Base-by-base conservation (phyloP, 768 basidiomycete species). In the Pisolithus marmoratus region DNA sequence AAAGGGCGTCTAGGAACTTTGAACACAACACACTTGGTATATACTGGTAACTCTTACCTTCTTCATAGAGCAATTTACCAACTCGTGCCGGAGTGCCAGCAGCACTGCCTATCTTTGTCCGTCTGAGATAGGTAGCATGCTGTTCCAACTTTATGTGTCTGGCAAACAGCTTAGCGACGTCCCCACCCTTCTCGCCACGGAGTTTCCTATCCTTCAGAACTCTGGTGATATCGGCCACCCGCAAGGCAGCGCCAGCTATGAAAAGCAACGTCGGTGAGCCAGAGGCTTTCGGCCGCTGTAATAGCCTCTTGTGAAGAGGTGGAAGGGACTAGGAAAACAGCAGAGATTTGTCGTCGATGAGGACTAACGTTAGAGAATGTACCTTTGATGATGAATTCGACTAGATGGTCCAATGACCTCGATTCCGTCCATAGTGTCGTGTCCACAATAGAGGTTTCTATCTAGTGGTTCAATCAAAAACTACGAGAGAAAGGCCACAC, bases 101-200 rank as follows among this genome's bases (percentile, higher is more conserved):
- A 19, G 92, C 95, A 38, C 87, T 78, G 20, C 86, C 87, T 43
- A 97, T 80, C 65, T 86, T 90, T n/a, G 92, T 94, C 58, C 82
- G 78, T 62, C 79, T 77, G 61, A 98, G 76, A 71, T 93, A 90
- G 15, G 81, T 74, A 61, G 88, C 81, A 67, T 98, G 94, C 52
- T 94, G 90, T 46, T 85, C 74, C 38, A 94, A 74, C 70, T 94
- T 96, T 71, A 95, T 84, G 65, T 98, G 94, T 68, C 87, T 94
- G 27, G 94, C 92, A 61, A 98, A 98, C 24, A 99, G 80, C 68
- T 97, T 97, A 20, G 89, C 94, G 29, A 96, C 85, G 57, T 95
- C 91, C 11, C 90, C 92, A 50, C 90, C 85, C 63, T 91, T 94
- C 22, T 89, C 85, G 34, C 87, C 86, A 50, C 82, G 74, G 48